Base-by-base conservation (phyloP, 441 rosid species). In the Hura crepitans region DNA sequence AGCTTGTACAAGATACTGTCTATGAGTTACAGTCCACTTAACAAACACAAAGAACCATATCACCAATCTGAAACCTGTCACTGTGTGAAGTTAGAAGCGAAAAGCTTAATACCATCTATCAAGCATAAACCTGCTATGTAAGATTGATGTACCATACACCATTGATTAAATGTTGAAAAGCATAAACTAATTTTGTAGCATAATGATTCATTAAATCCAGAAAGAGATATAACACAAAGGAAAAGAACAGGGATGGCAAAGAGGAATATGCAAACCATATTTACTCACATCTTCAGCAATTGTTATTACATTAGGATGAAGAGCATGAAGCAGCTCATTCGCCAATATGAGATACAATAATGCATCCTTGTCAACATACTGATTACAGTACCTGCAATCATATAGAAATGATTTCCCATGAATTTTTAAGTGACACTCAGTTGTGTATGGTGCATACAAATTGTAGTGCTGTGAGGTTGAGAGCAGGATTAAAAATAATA, bases 241-340 rank as follows among this genome's bases (percentile, higher is more conserved):
- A 43, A 66, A 59, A 11, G 51, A 22, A 9, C 7, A 30, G 6
- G 33, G 9, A 22, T 31, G 2, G 49, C 0, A 57, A 27, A 14
- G 37, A 50, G 66, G 47, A 56, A 46, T 31, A 27, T 62, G 47
- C 18, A 68, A 73, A 62, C 50, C 45, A 57, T n/a, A 53, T 73
- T 53, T 56, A 80, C 97, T 84, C 84, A 92, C 99, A 84, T 92
- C 99, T 82, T 94, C 99, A 55, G 97, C 97, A 76, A 94, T 92
- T 37, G 97, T 92, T 78, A 94, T 81, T 77, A 94, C 82, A 78
- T 92, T 82, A 63, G 99, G 97, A 85, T 92, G 94, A 78, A 84
- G 85, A 78, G 57, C 62, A 74, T 92, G 99, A 72, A 94, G 77
- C 54, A 94, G 83, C 84, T 94, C 99, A 86, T 94, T 94, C 57